Evolutionary conservation across 306 rosid genomes (phyloP), one percentile per base, ranked within the genome.

Genomic region (Alnus glutinosa): DNA sequence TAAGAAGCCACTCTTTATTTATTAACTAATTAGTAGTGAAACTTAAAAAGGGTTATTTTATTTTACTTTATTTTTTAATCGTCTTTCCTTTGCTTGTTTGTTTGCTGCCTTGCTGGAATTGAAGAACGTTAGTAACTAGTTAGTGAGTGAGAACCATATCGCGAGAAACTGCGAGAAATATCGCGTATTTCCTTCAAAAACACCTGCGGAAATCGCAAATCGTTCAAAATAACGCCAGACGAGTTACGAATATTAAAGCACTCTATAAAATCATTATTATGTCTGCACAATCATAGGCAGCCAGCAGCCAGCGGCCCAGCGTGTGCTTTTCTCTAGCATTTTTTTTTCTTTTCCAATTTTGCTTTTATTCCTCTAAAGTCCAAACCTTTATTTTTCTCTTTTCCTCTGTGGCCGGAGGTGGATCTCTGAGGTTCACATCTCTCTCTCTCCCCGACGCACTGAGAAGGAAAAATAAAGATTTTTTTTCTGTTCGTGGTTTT

Each of bases 351-450:
- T 49, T 10, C 52, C 52, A 49, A 10, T 57, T 57, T 47, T 75
- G 23, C 59, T 55, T 47, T 52, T 8, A 15, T 54, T 46, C 82
- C 83, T 61, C 28, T 23, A 23, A 23, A 23, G 28, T 23, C 28
- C 28, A 23, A 23, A 23, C 28, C 28, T 23, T 23, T 23, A 23
- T 23, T 23, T 64, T 10, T 52, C 37, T 12, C 66, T 49, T 55
- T 51, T 16, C 71, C 28, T 54, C 12, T 68, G 71, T 57, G 52
- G 80, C 73, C 83, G 78, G 82, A 82, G 88, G 55, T 70, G 68
- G 89, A 88, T 88, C 90, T 79, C 19, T 77, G 83, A 76, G 62
- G 57, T 19, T 32, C 46, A 42, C 46, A 42, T 19, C 8, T 71
- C 34, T 80, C 69, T 77, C 63, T 28, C 37, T 15, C 81, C 30